Percentiles rank a stretch among this genome's conserved stretches.
phyloP scores from a whole-genome alignment of 139 green algal genomes.

The Edaphochlamys debaryana region DNA sequence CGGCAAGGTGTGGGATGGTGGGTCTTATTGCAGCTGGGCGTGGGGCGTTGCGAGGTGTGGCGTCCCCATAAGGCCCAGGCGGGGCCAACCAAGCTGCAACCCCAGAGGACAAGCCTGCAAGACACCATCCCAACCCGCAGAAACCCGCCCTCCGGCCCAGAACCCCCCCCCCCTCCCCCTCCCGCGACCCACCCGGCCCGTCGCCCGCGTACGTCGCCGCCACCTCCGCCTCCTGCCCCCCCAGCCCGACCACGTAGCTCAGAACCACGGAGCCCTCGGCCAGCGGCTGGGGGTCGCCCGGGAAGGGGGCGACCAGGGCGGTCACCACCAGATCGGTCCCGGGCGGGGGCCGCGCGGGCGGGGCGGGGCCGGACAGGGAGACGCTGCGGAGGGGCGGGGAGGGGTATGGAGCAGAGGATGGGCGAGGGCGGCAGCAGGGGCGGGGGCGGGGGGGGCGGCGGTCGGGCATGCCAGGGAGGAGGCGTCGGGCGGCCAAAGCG shows the following conservation, averaged over 20 bases:
- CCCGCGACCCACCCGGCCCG: too few relatives aligned
- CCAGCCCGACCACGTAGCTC: slow-evolving; percentile 2
- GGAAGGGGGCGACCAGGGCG: background rate
- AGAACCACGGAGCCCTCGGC: background rate
- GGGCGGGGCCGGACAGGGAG: too few relatives aligned
- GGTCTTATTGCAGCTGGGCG: background rate
- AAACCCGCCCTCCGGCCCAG: background rate
- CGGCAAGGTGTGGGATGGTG: background rate
- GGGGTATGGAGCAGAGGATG: too few relatives aligned
- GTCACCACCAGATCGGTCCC: background rate
- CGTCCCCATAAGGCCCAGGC: background rate
- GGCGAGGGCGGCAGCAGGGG: too few relatives aligned
- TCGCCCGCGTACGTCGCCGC: too few relatives aligned
- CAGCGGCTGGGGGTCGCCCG: background rate
- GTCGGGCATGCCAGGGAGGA: too few relatives aligned
- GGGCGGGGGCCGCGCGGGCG: background rate
- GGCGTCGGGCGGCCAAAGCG: too few relatives aligned
- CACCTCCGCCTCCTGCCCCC: background rate
- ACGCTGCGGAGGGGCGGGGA: too few relatives aligned
- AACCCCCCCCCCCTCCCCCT: background rate
- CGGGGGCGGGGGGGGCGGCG: too few relatives aligned
- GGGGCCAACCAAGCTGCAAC: background rate
- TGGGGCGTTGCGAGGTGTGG: background rate
- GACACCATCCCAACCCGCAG: too few relatives aligned
- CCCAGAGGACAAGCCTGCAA: background rate